Evolutionary conservation across 2,329 filamentous ascomycete genomes (phyloP), one percentile per base, ranked within the genome.

Genomic region (Lasiodiplodia citricola): DNA sequence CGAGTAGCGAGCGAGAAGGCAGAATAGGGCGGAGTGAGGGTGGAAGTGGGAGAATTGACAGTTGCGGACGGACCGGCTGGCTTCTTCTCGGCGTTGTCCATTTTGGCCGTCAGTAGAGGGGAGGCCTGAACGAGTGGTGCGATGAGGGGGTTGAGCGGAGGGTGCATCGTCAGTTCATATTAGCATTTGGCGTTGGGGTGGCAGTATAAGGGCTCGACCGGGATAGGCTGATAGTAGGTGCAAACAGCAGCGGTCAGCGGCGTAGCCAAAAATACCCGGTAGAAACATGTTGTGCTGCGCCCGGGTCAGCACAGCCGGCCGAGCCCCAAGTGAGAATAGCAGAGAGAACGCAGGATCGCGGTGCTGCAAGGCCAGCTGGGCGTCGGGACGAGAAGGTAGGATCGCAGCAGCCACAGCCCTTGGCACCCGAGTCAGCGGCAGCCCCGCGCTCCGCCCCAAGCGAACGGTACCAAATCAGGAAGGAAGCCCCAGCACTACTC

Each of bases 1-100:
- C 76, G 76, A 7, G 78, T 76, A 50, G 75, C 74, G 11, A 75
- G 71, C 0, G 79, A 75, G 58, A 83, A 80, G 0, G 79, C 81
- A 5, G 80, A 79, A 70, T 83, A 84, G 75, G 72, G 51, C 66
- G 65, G 47, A 2, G 28, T 13, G 6, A 18, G n/a, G 21, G 23
- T 52, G 11, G 31, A 35, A 2, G 47, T 4, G 13, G 60, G 4
- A 14, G 47, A 37, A 2, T 2, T 16, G 41, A 8, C 25, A 3
- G 37, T 25, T 11, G n/a, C 25, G 4, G 25, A 6, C 1, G 37
- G 37, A 10, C 18, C 25, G 38, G 6, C 57, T 13, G 41, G 23
- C 21, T 60, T 60, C 38, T 47, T 47, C 16, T 60, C 57, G 14
- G 38, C 37, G 18, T 8, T 47, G 2, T 60, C 23, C 57, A 60